These are phyloP conservation scores for Verticillium isaacii DNA, from an alignment of 2,329 filamentous ascomycete species.

Conservation along the genomic window DNA sequence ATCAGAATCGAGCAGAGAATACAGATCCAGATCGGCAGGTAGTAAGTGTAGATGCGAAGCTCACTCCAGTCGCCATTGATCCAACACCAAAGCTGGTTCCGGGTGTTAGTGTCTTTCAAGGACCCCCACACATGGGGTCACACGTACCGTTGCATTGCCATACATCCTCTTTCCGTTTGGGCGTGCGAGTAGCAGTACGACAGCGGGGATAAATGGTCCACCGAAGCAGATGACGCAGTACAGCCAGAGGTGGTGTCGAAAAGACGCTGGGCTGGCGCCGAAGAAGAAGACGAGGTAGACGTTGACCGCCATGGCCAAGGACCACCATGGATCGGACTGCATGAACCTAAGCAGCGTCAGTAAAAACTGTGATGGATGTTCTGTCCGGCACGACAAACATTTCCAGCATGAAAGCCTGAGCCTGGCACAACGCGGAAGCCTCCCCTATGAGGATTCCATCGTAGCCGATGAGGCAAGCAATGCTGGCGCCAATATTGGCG, in stretches of 20 bases:
- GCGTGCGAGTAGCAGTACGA: constrained; percentile 57
- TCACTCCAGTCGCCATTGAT: constrained; percentile 49
- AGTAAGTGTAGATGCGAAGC: constrained; percentile 57
- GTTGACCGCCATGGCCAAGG: constrained; percentile 77
- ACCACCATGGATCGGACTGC: constrained; percentile 73
- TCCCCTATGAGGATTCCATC: constrained; percentile 54
- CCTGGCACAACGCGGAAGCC: constrained; percentile 54
- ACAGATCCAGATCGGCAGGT: constrained; percentile 57
- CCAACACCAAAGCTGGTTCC: constrained; percentile 56
- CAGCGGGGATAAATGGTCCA: constrained; percentile 61
- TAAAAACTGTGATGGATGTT: background rate
- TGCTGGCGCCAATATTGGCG: constrained; percentile 53
- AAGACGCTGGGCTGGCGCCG: constrained; percentile 59
- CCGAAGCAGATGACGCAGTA: constrained; percentile 71
- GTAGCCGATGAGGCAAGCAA: constrained; percentile 67
- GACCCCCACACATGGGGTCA: background rate
- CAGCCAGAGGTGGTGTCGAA: constrained; percentile 66
- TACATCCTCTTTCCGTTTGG: constrained; percentile 30
- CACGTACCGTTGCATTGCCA: constrained; percentile 51
- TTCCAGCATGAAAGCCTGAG: constrained; percentile 58
- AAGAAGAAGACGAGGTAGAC: constrained; percentile 68
- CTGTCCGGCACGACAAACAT: constrained; percentile 46
- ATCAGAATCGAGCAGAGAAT: constrained; percentile 50
- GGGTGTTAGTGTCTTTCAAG: background rate
- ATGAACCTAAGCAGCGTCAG: constrained; percentile 56